Evolutionary conservation across 805 yeast species (phyloP).

Genomic region (Candida vaughaniae): DNA sequence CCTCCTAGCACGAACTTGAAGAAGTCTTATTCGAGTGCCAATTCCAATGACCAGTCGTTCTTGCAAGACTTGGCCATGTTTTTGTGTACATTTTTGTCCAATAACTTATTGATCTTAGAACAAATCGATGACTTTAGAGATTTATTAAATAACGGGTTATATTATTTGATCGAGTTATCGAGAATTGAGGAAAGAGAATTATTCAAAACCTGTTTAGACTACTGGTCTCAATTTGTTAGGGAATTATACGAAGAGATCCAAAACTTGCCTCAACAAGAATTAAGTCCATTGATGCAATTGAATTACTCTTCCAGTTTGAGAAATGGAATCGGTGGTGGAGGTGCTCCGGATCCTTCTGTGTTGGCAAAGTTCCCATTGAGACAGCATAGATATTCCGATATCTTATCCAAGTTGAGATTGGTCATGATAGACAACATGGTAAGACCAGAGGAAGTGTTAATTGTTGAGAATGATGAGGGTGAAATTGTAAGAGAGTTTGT

Average conservation of each 20-base stretch:
- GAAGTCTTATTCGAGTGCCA: constrained; percentile 69
- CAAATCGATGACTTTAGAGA: constrained; percentile 47
- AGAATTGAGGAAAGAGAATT: constrained; percentile 93
- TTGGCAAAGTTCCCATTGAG: constrained; percentile 80
- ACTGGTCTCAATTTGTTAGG: constrained; percentile 86
- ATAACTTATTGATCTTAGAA: constrained; percentile 69
- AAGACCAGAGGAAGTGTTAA: constrained; percentile 94
- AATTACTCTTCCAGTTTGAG: constrained; percentile 33
- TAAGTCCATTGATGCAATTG: constrained; percentile 76
- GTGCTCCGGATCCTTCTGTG: constrained; percentile 82
- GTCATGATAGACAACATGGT: constrained; percentile 98
- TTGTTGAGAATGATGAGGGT: constrained; percentile 98
- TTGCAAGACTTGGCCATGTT: constrained; percentile 94
- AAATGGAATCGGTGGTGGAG: constrained; percentile 52
- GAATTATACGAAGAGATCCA: constrained; percentile 85
- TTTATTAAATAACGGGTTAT: constrained; percentile 68
- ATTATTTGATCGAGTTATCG: constrained; percentile 79
- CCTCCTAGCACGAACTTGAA: constrained; percentile 74
- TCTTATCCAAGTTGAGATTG: constrained; percentile 78
- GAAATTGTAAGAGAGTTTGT: constrained; percentile 97
- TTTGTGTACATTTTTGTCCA: constrained; percentile 76
- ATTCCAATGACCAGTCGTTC: constrained; percentile 85
- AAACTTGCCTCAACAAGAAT: constrained; percentile 66
- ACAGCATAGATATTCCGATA: constrained; percentile 75
- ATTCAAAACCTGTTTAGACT: constrained; percentile 92